A percentile compares a stretch with the other conserved stretches of the same genome.
These are phyloP conservation scores for Myriosclerotinia curreyana DNA, from an alignment of 2,329 filamentous ascomycete species.

Conservation along the genomic window DNA sequence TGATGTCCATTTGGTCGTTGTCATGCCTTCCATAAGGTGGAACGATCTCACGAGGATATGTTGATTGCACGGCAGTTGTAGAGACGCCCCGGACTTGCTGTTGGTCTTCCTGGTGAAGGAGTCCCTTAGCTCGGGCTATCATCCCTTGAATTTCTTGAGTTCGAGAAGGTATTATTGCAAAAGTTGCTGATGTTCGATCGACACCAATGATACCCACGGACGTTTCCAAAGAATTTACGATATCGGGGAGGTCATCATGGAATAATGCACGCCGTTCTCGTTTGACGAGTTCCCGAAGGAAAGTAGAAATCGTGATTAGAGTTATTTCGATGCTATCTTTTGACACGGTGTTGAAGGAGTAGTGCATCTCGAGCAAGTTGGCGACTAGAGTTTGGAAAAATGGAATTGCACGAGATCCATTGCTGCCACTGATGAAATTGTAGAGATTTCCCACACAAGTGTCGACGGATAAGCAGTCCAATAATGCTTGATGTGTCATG, in stretches of 20 bases:
- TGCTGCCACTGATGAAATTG: constrained; percentile 19
- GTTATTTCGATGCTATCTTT: background rate
- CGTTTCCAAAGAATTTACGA: background rate
- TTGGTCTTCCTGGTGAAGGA: background rate
- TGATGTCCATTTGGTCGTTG: constrained; percentile 35
- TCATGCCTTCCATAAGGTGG: constrained; percentile 4
- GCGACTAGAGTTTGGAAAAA: constrained; percentile 6
- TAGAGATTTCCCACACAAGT: constrained; percentile 15
- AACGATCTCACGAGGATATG: constrained; percentile 15
- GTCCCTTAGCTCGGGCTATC: constrained; percentile 8
- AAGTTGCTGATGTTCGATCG: background rate
- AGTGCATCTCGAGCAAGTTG: background rate
- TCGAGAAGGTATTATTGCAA: background rate
- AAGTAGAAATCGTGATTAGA: constrained; percentile 7
- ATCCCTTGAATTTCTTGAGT: constrained; percentile 5
- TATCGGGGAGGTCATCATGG: constrained; percentile 7
- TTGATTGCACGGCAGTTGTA: constrained; percentile 2
- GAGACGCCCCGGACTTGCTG: background rate
- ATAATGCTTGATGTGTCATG: constrained; percentile 13
- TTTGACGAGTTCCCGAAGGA: constrained; percentile 13
- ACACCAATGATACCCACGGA: background rate
- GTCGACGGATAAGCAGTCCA: constrained; percentile 18
- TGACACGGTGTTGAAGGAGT: background rate
- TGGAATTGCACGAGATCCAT: constrained; percentile 13
- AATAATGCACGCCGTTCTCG: constrained; percentile 15